Base-by-base conservation (phyloP, 345 rosid genomes). In the Erodium maritimum region DNA sequence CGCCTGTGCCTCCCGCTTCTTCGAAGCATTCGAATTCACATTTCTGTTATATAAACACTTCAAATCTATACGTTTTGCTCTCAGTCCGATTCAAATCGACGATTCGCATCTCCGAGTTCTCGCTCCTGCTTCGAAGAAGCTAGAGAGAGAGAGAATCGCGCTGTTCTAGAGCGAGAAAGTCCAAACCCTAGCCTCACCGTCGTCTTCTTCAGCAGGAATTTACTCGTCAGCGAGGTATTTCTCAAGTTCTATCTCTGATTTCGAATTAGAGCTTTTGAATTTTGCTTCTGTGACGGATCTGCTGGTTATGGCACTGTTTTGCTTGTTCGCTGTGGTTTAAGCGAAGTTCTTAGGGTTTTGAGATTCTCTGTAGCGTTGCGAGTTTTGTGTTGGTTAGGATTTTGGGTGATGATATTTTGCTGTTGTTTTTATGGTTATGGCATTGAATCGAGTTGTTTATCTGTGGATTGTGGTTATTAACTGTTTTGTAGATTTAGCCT, bases 1-100 rank as follows among this genome's bases (percentile, higher is more conserved):
- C 50, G 21, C 57, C 29, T 55, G 23, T 56, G 42, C 60, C 79
- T 82, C 90, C 87, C 90, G 95, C 95, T 81, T 69, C 84, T 80
- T 75, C 75, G 50, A 45, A 53, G 21, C 79, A 80, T 81, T 83
- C 89, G 81, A 83, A 86, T 37, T 37, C 13, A 12, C 13, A 12
- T 5, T 37, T 10, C n/a, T n/a, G n/a, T n/a, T n/a, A n/a, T n/a
- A n/a, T n/a, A n/a, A n/a, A n/a, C 10, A 33, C 46, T 37, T 11
- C 8, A 37, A 37, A 37, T 37, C 14, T 5, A 1, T 37, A 37
- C 46, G 13, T 1, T 37, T 37, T 5, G 46, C 46, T 37, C 14
- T 37, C 46, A 37, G 10, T 37, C 13, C 46, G 46, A 37, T 3
- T 5, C 46, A 4, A 37, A 3, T 12, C 33, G 3, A 7, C 33